Evolutionary conservation across 176 grass and related monocot species (phyloP), one percentile per base, ranked within the genome.

Genomic region (bread wheat (Triticum aestivum)): DNA sequence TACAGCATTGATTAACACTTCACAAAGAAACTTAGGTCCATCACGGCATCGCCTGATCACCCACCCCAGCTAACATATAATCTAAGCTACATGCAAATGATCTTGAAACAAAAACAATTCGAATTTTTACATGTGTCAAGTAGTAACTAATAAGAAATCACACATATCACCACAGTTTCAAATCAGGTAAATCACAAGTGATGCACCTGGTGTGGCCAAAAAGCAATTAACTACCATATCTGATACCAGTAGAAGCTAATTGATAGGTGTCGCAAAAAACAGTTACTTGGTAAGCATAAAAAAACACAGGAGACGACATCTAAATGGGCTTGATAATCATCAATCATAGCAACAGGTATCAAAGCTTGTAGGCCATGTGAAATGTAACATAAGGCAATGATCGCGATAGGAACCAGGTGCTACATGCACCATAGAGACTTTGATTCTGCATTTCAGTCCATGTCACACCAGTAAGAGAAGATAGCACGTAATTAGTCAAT

Each of bases 181-280:
- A 77, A 83, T 59, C 20, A 83, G 21, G 67, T 78, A 61, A 79
- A 87, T 56, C 44, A 66, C 38, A 84, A 72, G 45, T 8, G 38
- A 42, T 21, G 82, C 33, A 66, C 33, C 42, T 51, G 45, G 58
- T 27, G 20, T 62, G 41, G 29, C 77, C 70, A 82, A 80, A 45
- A 35, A 81, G 49, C 68, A n/a, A 47, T 54, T 65, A 24, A 27
- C 29, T 51, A 77, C 27, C n/a, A 71, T 61, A 78, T 26, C 44
- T 65, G 66, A 65, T 65, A 82, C 21, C 9, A 69, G 51, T 10
- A 58, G 32, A 45, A 75, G 67, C 17, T 79, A 56, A 35, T 65
- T 73, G 61, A 11, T 73, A 74, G 71, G 41, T 47, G 42, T 73
- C 70, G n/a, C 69, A 24, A 27, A 73, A 47, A 45, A 42, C 17